Conservation (phyloP, 2,329 filamentous ascomycete genomes). For the Elsinoe arachidis region DNA sequence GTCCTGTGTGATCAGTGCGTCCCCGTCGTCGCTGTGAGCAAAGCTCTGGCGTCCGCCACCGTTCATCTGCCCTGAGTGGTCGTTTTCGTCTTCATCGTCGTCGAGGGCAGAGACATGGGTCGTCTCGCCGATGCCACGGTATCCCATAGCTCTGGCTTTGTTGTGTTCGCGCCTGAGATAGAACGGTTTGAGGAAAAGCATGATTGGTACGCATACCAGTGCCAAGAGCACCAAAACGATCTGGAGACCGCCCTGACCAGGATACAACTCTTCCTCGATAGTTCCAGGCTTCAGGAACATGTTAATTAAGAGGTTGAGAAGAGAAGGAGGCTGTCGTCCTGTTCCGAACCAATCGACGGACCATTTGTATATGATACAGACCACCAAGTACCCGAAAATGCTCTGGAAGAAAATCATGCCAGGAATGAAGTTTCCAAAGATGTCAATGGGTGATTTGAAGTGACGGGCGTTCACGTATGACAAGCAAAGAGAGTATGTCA, state of each 20-base stretch:
- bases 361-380: conserved; percentile 98
- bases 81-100: conserved; percentile 66
- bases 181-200: conserved; percentile 91
- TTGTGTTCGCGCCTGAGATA: conserved; percentile 94
- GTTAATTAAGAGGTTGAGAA: conserved; percentile 98
- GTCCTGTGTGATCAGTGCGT: conserved; percentile 82
- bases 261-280: conserved; percentile 65
- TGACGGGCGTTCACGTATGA: conserved; percentile 88
- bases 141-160: conserved; percentile 74
- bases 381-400: conserved; percentile 92
- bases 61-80: conserved; percentile 43
- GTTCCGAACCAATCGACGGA: conserved; percentile 71
- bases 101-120: conserved; percentile 84
- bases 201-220: conserved; percentile 74
- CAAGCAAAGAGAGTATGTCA: conserved; percentile 95
- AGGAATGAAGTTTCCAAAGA: conserved; percentile 94
- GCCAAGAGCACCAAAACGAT: conserved; percentile 71
- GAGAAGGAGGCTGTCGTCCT: conserved; percentile 64
- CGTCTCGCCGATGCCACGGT: conserved; percentile 85
- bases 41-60: conserved; percentile 53
- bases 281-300: conserved; percentile 91
- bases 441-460: conserved; percentile 90
- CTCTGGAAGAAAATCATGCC: conserved; percentile 99
- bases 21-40: conserved; percentile 64
- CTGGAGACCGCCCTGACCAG: conserved; percentile 68